Base-by-base conservation (phyloP, 176 grass and related monocot species). In the Secale cereale region DNA sequence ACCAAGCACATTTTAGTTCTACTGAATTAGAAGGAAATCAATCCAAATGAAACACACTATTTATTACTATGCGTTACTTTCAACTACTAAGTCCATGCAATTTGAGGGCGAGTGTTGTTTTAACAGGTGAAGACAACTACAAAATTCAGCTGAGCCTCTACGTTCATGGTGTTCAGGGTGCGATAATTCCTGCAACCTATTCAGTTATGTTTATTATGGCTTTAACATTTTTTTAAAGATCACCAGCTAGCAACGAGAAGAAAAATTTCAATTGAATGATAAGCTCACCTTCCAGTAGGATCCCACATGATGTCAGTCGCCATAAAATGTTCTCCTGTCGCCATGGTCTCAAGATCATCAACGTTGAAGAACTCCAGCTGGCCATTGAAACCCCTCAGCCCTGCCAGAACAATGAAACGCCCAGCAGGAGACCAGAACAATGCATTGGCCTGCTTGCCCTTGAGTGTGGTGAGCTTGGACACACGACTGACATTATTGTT, bases 321-420 rank as follows among this genome's bases (percentile, higher is more conserved):
- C 95, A 93, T 97, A 85, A 52, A 52, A 52, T 52, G 48, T 97
- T 92, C 85, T 97, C 95, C 86, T 25, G 95, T 52, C 16, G 48
- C 86, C 95, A 97, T 94, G 6, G 92, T 97, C 76, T 97, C 92
- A 7, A 94, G 87, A 56, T 94, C 95, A 85, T 97, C 95, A 27
- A 94, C 92, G 88, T 97, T 94, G 87, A 79, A 97, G 72, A 97
- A 97, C 59, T 97, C 95, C 35, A 97, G 46, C 63, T 97, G 92
- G 8, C 95, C 95, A 62, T 94, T 97, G 83, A 94, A 93, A 72
- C 92, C 92, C 80, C 94, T 97, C 65, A 97, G 71, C 10, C 92
- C 95, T 39, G 92, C 95, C 81, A 97, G 89, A 66, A 97, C 85
- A 52, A 97, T 89, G 46, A 89, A 97, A 20, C 79, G 84, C 0